Base-by-base conservation (phyloP, 495 filamentous ascomycete genomes). In the Gamarada debralockiae region DNA sequence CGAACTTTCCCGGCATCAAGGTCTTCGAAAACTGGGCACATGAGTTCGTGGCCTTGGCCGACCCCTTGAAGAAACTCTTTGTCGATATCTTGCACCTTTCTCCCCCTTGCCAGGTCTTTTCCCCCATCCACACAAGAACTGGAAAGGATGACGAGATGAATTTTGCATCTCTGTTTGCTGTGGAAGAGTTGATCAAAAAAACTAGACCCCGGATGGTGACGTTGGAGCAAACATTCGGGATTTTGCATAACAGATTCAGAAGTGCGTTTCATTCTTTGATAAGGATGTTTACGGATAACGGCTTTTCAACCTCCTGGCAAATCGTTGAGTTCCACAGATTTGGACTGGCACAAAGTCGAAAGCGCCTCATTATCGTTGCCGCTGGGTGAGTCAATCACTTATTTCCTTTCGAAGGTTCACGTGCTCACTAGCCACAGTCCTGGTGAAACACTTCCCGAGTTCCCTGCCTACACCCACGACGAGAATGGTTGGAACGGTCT, bases 91-190 rank as follows among this genome's bases (percentile, higher is more conserved):
- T 86, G 3, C 91, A 97, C 50, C 65, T 92, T 0, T 92, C 87
- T 0, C 89, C 89, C 0, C 91, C 92, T 0, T 97, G 92, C 44
- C 87, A 93, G 54, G 78, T 79, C 3, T 95, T 83, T 65, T 93
- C 87, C 0, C 79, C 81, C 0, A 86, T 84, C 0, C 86, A 96
- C 48, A 92, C 87, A 0, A 65, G 72, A 3, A 53, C 70, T 0
- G 79, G 81, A 1, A 70, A 75, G 13, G 75, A 88, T 33, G 89
- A 93, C 37, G 89, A 90, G 1, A 70, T 64, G 3, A 96, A 96
- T 49, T 80, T 79, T 0, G 83, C 84, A 0, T 77, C 83, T 0
- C 68, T 92, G 0, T 91, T 86, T 57, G 79, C 80, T 0, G 78
- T 85, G 6, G 65, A 64, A 0, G 65, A 79, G 10, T 63, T 92